phyloP scores from a whole-genome alignment of 140 eudicot genomes.

The Bidens hawaiensis region DNA sequence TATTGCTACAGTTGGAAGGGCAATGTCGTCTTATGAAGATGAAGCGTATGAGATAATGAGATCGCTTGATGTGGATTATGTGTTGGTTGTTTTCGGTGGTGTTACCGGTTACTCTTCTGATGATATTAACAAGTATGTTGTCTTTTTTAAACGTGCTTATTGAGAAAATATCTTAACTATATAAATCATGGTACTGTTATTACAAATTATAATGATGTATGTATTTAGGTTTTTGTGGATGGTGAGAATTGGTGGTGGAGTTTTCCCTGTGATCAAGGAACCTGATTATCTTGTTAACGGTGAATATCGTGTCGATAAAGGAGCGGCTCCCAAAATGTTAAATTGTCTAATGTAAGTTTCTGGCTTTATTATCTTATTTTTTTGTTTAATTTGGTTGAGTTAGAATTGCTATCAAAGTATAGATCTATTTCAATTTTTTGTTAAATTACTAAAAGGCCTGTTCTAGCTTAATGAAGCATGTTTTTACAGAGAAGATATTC shows the following conservation, averaged over 20 bases:
- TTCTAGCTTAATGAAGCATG: not conserved
- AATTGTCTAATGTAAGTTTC: not conserved
- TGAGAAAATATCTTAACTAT: not conserved
- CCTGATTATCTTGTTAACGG: slow-evolving; percentile 99
- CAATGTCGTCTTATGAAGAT: slow-evolving; percentile 90
- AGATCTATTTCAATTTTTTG: not conserved
- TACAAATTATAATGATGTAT: slow-evolving; percentile 1
- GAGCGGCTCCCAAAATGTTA: not conserved
- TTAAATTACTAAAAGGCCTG: not conserved
- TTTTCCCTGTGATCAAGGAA: slow-evolving; percentile 92
- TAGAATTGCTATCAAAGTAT: not conserved
- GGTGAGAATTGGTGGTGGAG: slow-evolving; percentile 99
- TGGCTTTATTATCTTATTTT: not conserved
- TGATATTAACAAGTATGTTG: slow-evolving; percentile 80
- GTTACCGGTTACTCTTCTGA: slow-evolving; percentile 92
- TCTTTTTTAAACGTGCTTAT: not conserved
- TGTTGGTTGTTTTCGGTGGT: slow-evolving; percentile 73
- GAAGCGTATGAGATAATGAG: slow-evolving; percentile 88
- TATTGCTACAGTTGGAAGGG: slow-evolving; percentile 88
- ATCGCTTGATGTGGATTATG: slow-evolving; percentile 85
- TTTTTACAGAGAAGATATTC: not conserved
- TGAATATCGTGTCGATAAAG: slow-evolving; percentile 81
- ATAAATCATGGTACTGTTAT: not conserved
- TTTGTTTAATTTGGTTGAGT: not conserved
- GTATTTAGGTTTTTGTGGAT: slow-evolving; percentile 83